A percentile compares a stretch with the other conserved stretches of the same genome.
These are phyloP conservation scores for Capsella rubella DNA, from an alignment of 441 rosid species.

Conservation along the genomic window DNA sequence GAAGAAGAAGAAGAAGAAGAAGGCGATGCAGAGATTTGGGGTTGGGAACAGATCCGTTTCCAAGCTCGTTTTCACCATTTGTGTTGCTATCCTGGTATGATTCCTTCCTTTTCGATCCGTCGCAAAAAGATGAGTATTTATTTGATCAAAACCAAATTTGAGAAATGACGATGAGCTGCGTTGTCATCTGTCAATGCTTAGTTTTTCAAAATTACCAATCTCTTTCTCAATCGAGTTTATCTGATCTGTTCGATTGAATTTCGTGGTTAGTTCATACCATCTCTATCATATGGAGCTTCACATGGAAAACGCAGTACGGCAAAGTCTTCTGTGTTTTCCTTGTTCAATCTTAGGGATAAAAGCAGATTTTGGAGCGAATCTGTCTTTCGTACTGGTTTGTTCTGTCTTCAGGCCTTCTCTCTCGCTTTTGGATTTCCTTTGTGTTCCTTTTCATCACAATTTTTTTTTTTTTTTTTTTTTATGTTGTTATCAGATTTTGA, in stretches of 20 bases:
- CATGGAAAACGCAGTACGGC: conserved; percentile 49
- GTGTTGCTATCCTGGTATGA: conserved; percentile 40
- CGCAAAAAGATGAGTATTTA: neutral
- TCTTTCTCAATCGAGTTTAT: conserved; percentile 26
- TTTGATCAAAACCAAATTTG: conserved; percentile 11
- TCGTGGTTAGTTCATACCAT: conserved; percentile 51
- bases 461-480: neutral
- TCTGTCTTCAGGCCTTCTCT: conserved; percentile 2
- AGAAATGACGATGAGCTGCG: conserved; percentile 19
- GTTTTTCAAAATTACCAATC: neutral
- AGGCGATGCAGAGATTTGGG: conserved; percentile 39
- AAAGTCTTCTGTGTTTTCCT: conserved; percentile 75
- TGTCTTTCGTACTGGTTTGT: conserved; percentile 70
- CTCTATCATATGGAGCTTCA: conserved; percentile 49
- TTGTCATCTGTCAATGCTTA: conserved; percentile 5
- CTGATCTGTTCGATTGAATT: conserved; percentile 30
- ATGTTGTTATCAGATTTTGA: conserved; percentile 60
- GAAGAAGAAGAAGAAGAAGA: conserved; percentile 26
- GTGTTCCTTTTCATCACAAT: neutral
- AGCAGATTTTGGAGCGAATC: conserved; percentile 96
- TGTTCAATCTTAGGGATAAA: conserved; percentile 86
- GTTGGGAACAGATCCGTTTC: conserved; percentile 44
- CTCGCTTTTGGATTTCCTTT: neutral
- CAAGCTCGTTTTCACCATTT: conserved; percentile 41
- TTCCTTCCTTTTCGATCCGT: conserved; percentile 34